Conservation (phyloP, 202 grass and related monocot species). For the Setaria italica region DNA sequence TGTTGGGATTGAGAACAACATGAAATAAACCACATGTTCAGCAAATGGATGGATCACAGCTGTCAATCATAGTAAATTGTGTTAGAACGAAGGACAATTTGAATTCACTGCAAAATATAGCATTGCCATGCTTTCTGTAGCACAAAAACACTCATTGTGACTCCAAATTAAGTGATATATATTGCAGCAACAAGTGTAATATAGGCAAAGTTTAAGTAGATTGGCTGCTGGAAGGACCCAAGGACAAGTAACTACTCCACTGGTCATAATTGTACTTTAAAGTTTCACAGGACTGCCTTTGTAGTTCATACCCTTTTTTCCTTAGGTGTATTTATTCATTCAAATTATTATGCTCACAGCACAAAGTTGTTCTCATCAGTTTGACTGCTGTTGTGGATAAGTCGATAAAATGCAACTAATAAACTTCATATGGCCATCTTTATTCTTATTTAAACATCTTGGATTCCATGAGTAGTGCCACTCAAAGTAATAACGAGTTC, state of each 20-base stretch:
- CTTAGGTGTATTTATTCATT: background rate
- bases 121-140: background rate
- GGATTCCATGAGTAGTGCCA: constrained; percentile 4
- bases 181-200: constrained; percentile 2
- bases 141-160: constrained; percentile 2
- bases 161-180: background rate
- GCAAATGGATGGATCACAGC: constrained; percentile 78
- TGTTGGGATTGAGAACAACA: constrained; percentile 60
- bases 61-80: constrained; percentile 41
- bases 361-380: constrained; percentile 8
- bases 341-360: background rate
- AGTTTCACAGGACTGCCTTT: background rate
- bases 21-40: constrained; percentile 65
- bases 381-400: background rate
- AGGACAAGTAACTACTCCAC: background rate
- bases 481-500: background rate
- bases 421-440: constrained; percentile 14
- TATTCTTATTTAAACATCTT: constrained; percentile 32
- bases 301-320: background rate
- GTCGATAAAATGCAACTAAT: background rate
- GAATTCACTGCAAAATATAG: constrained; percentile 23
- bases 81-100: constrained; percentile 33
- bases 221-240: background rate
- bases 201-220: background rate
- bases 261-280: background rate